Percentiles rank a stretch among this genome's conserved stretches.
These are phyloP conservation scores for Tricholoma sp. DNA, from an alignment of 768 basidiomycete species.

Conservation along the genomic window DNA sequence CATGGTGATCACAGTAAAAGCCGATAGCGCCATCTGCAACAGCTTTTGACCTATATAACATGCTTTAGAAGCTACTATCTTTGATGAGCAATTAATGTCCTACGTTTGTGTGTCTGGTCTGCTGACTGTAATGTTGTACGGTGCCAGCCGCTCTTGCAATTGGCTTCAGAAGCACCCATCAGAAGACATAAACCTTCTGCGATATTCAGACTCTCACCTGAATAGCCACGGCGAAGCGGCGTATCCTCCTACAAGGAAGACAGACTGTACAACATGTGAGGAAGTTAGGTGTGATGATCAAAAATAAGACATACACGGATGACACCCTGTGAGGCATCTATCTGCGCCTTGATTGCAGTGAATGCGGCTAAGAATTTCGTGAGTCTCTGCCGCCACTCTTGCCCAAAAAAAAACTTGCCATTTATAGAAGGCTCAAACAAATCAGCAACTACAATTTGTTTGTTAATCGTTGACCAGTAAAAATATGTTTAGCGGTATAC, in stretches of 20 bases:
- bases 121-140: constrained; percentile 56
- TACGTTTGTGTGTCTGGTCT: constrained; percentile 80
- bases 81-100: constrained; percentile 12
- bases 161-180: constrained; percentile 30
- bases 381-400: background rate
- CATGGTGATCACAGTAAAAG: constrained; percentile 82
- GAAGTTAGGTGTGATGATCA: background rate
- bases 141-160: constrained; percentile 61
- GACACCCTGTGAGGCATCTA: constrained; percentile 60
- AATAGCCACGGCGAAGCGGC: constrained; percentile 82
- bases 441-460: constrained; percentile 45
- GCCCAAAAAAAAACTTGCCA: constrained; percentile 22
- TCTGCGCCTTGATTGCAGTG: constrained; percentile 63
- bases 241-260: constrained; percentile 81
- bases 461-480: background rate
- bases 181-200: background rate
- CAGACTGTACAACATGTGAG: constrained; percentile 41
- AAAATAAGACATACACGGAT: constrained; percentile 45
- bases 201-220: constrained; percentile 20
- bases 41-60: constrained; percentile 63
- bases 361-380: constrained; percentile 46
- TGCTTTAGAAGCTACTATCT: background rate
- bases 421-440: constrained; percentile 78
- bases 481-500: background rate
- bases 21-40: constrained; percentile 82